Evolutionary conservation across 75 land plant genomes (phyloP), one percentile per base, ranked within the genome.

Genomic region (Pinus tabuliformis): DNA sequence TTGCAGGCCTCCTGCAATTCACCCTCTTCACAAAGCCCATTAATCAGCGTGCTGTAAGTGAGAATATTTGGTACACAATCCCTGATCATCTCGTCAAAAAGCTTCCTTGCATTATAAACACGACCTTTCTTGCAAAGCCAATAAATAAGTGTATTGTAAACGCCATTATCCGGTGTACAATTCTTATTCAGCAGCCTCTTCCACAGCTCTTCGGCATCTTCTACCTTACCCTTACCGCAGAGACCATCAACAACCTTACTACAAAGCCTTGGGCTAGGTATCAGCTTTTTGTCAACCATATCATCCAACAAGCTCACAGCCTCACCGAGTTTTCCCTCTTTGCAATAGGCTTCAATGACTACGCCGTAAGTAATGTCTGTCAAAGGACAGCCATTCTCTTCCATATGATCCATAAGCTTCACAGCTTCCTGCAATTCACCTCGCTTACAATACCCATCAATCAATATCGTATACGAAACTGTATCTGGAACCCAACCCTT

Each of bases 41-140:
- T 75, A 28, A 91, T 91, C 30, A 93, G 78, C 6, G 88, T 79
- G 70, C 85, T 93, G 78, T 89, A 93, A 6, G 93, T 89, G 80
- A 84, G 42, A 20, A 84, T n/a, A 83, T 87, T 86, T 6, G 96
- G 90, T 21, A 86, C 63, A 4, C 84, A 87, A 21, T 81, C 89
- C 64, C 57, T 82, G 60, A 78, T 84, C 75, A 87, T 89, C 74
- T 89, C 90, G 36, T 84, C 82, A 76, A 93, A 87, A 11, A 91
- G 74, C 77, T 80, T 89, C 82, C 79, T 87, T n/a, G 96, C 91
- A 62, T 83, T 84, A 72, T 57, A 74, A 20, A 85, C 73, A 62
- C 86, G 83, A 26, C 91, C 91, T 26, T 82, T 57, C 88, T 88
- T 89, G 72, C 93, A 91, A 9, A 91, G 81, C 90, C 94, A 87